Base-by-base conservation (phyloP, 2,329 filamentous ascomycete genomes). In the Tolypocladium ovalisporum region DNA sequence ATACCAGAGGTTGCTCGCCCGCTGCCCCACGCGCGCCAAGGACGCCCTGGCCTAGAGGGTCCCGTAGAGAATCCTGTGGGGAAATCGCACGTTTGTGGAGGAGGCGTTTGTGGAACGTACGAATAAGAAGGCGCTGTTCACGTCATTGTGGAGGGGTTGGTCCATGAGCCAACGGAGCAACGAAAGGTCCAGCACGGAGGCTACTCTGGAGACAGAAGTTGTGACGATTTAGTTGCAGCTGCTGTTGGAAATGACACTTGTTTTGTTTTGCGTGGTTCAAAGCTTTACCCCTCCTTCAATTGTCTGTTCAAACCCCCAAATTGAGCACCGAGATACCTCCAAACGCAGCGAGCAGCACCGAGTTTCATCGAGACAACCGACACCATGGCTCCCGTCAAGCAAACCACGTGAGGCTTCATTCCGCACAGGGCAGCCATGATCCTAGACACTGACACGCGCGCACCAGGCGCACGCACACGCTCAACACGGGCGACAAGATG, bases 401-500 rank as follows among this genome's bases (percentile, higher is more conserved):
- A 57, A 27, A 57, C 58, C 27, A 49, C 42, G 58, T 59, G 52
- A 44, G 55, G n/a, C 15, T 13, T 24, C n/a, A 15, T 8, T 1
- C 4, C 9, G 24, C n/a, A 22, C 40, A 24, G 15, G n/a, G 13
- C 22, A n/a, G 2, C 10, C 3, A 24, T 22, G n/a, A 13, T 24
- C 40, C 40, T n/a, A 44, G 40, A 44, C 40, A 15, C 40, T 44
- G 40, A 44, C 40, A 19, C 40, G 40, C 40, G 5, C 36, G 9
- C 37, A n/a, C n/a, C n/a, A 67, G 63, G 22, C 62, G 61, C 44
- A 81, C 83, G 66, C 87, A 85, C 69, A 85, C 82, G 63, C 82
- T 90, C 71, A 88, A 89, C 75, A 86, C 85, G 56, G 89, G 89
- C 59, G 86, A 82, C 71, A 85, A 89, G 74, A 94, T 94, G 60